Evolutionary conservation across 495 filamentous ascomycete species (phyloP).

Genomic region (Hypoxylon crocopeplum): DNA sequence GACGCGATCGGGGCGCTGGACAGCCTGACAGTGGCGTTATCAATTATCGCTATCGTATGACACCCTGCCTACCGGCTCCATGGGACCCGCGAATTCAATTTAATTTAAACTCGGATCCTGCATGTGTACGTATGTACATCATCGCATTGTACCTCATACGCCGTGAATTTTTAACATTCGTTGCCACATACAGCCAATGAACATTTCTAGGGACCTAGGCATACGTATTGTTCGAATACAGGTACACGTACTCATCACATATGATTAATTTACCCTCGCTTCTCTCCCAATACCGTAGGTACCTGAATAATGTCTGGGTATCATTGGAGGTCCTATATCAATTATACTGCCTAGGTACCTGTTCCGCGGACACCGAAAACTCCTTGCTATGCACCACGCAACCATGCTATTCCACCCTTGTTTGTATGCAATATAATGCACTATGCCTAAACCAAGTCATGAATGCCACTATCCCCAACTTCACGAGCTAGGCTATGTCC

Average conservation of each 20-base stretch:
- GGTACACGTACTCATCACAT: no score
- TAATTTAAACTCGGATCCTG: constrained; percentile 5
- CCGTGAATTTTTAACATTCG: constrained; percentile 5
- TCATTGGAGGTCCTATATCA: constrained; percentile 9
- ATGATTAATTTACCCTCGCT: no score
- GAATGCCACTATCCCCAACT: not conserved
- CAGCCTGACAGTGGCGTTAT: constrained; percentile 44
- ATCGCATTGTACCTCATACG: not conserved
- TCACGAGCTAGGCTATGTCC: constrained; percentile 1
- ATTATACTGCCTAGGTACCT: not conserved
- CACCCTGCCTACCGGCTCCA: constrained; percentile 26
- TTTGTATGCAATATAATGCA: constrained; percentile 1
- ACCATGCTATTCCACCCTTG: constrained; percentile 13
- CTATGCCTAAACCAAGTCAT: not conserved
- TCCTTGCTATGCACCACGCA: constrained; percentile 25
- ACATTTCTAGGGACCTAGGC: no score
- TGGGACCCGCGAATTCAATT: constrained; percentile 19
- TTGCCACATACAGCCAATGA: not conserved
- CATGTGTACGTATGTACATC: not conserved
- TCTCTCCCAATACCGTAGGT: not conserved
- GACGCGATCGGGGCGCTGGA: constrained; percentile 13
- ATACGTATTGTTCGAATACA: no score
- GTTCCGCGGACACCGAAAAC: constrained; percentile 28
- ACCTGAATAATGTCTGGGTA: constrained; percentile 27
- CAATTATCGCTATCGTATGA: constrained; percentile 42